Percentiles rank a stretch among this genome's conserved stretches.
These are phyloP conservation scores for Fusarium annulatum DNA, from an alignment of 2,329 filamentous ascomycete genomes.

Conservation along the genomic window DNA sequence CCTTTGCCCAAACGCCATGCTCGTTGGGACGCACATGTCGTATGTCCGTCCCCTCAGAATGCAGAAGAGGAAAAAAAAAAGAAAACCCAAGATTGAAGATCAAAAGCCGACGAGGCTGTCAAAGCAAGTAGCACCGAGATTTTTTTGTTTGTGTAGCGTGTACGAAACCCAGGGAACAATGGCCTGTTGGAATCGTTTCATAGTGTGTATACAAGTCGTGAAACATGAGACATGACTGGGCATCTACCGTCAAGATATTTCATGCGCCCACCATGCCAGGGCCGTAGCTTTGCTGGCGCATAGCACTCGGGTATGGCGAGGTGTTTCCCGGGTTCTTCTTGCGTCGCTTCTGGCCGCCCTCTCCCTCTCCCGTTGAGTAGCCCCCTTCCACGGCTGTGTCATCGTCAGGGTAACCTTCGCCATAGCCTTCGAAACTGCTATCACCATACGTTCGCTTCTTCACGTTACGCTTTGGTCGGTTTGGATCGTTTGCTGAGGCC, in stretches of 20 bases:
- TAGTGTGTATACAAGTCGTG: constrained; percentile 46
- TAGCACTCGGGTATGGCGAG: constrained; percentile 55
- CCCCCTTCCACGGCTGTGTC: constrained; percentile 67
- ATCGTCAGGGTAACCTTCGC: constrained; percentile 77
- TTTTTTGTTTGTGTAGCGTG: constrained; percentile 31
- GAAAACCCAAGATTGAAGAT: constrained; percentile 26
- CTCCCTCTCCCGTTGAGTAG: constrained; percentile 79
- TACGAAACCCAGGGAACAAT: constrained; percentile 19
- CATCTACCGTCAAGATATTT: constrained; percentile 33
- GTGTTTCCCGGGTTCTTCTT: constrained; percentile 67
- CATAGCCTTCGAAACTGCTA: constrained; percentile 78
- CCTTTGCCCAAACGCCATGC: constrained; percentile 50
- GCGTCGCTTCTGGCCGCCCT: constrained; percentile 72
- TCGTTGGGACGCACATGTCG: constrained; percentile 39
- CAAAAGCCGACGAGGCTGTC: constrained; percentile 32
- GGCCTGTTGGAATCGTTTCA: constrained; percentile 45
- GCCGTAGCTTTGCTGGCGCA: constrained; percentile 66
- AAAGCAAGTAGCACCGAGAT: constrained; percentile 30
- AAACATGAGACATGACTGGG: constrained; percentile 15
- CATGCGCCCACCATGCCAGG: constrained; percentile 69
- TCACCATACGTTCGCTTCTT: constrained; percentile 84
- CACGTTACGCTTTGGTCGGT: constrained; percentile 71
- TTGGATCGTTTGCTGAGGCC: constrained; percentile 56
- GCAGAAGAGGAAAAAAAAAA: constrained; percentile 33
- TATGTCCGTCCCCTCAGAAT: constrained; percentile 41